A percentile compares a stretch with the other conserved stretches of the same genome.
phyloP scores from a whole-genome alignment of 106 monocot genomes.

The Dioscorea dumetorum region DNA sequence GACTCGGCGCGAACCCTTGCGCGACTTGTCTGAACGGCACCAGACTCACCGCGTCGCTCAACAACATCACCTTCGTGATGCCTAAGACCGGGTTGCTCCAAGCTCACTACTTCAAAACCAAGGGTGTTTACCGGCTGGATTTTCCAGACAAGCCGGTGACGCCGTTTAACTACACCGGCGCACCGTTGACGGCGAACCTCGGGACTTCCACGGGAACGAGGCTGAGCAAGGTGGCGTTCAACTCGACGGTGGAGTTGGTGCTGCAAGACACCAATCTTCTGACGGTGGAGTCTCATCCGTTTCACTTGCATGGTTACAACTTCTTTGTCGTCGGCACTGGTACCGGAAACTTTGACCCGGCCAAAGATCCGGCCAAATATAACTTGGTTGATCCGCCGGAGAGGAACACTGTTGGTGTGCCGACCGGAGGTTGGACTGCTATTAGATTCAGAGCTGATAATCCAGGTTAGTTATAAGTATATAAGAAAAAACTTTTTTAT shows the following conservation, averaged over 20 bases:
- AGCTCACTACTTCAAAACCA: slow-evolving; percentile 20
- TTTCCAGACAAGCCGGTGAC: slow-evolving; percentile 25
- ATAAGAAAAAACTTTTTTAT: too few species aligned
- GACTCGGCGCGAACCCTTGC: slow-evolving; percentile 20
- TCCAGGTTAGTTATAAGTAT: slow-evolving; percentile 23
- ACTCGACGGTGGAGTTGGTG: slow-evolving; percentile 27
- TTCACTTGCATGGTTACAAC: slow-evolving; percentile 30
- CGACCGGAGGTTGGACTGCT: slow-evolving; percentile 36
- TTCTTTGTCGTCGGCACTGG: slow-evolving; percentile 26
- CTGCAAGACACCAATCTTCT: slow-evolving; percentile 34
- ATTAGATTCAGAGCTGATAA: slow-evolving; percentile 24
- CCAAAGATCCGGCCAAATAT: slow-evolving; percentile 23
- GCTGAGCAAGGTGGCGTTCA: slow-evolving; percentile 25
- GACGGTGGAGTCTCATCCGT: slow-evolving; percentile 17
- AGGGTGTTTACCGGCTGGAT: slow-evolving; percentile 18
- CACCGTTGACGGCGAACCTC: slow-evolving; percentile 20
- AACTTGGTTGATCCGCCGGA: slow-evolving; percentile 44
- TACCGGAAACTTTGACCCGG: slow-evolving; percentile 26
- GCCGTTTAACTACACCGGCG: slow-evolving; percentile 30
- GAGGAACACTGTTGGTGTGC: slow-evolving; percentile 34
- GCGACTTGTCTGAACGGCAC: slow-evolving; percentile 21
- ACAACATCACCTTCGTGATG: slow-evolving; percentile 31
- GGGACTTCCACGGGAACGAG: slow-evolving; percentile 20
- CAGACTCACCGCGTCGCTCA: slow-evolving; percentile 24
- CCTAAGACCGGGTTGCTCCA: slow-evolving; percentile 17